Conservation (phyloP, 169 alveolate genomes). For the Plasmodium reichenowi region DNA sequence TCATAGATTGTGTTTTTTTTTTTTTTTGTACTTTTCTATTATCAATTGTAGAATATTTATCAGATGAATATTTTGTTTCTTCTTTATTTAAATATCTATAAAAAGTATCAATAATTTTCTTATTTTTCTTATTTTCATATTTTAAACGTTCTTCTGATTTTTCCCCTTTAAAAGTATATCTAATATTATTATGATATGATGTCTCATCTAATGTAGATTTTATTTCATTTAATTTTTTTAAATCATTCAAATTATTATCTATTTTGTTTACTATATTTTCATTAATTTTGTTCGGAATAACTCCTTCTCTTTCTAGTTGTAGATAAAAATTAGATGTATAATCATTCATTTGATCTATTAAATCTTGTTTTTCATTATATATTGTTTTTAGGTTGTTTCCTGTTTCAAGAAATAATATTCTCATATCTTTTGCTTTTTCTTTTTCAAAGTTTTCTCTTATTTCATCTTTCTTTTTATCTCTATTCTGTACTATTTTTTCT, state of each 20-base stretch:
- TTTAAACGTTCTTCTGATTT: conserved; percentile 20
- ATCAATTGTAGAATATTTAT: conserved; percentile 49
- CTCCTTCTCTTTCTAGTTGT: conserved; percentile 60
- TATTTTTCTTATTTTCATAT: conserved; percentile 72
- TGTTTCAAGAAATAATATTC: conserved; percentile 61
- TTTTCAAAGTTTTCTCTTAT: conserved; percentile 74
- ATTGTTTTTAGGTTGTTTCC: conserved; percentile 55
- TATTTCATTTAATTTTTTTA: conserved; percentile 20
- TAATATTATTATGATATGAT: not conserved
- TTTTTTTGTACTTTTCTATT: conserved; percentile 8
- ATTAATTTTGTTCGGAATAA: conserved; percentile 45
- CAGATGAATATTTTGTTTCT: conserved; percentile 27
- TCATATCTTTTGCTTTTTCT: conserved; percentile 75
- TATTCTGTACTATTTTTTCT: conserved; percentile 65
- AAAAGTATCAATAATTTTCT: conserved; percentile 58
- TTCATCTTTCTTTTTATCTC: conserved; percentile 74
- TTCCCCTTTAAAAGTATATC: conserved; percentile 2
- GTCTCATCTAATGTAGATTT: conserved; percentile 22
- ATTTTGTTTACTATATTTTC: conserved; percentile 45
- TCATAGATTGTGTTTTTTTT: conserved; percentile 53
- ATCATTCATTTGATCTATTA: conserved; percentile 65
- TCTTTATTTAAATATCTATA: conserved; percentile 73
- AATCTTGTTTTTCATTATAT: conserved; percentile 60
- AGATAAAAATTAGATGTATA: conserved; percentile 57
- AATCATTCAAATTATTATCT: conserved; percentile 34